phyloP scores from a whole-genome alignment of 2,329 filamentous ascomycete genomes.

The Juglanconis juglandina region DNA sequence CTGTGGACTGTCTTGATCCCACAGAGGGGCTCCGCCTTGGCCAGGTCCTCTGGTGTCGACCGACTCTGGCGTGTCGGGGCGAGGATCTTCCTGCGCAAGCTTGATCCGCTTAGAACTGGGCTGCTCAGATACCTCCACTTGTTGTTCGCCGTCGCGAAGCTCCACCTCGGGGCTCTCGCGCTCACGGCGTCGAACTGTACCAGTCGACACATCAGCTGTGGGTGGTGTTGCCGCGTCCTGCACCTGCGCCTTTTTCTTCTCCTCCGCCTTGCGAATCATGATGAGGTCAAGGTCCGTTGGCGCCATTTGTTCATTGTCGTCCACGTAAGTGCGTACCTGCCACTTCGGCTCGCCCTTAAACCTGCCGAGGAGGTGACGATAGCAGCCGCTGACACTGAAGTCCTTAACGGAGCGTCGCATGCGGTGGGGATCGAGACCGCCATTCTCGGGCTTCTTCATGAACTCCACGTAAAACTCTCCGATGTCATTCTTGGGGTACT shows the following conservation, averaged over 20 bases:
- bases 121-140: constrained; percentile 37
- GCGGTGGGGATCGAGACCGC: constrained; percentile 72
- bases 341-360: constrained; percentile 64
- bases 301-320: constrained; percentile 78
- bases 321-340: constrained; percentile 66
- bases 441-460: constrained; percentile 78
- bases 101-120: constrained; percentile 41
- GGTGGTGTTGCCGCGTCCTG: constrained; percentile 4
- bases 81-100: constrained; percentile 23
- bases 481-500: constrained; percentile 81
- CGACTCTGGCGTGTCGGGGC: constrained; percentile 15
- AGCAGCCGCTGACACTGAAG: constrained; percentile 82
- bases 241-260: constrained; percentile 19
- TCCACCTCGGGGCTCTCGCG: constrained; percentile 17
- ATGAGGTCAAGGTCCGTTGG: constrained; percentile 79
- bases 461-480: constrained; percentile 81
- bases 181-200: constrained; percentile 6
- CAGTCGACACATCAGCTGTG: background rate
- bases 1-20: background rate
- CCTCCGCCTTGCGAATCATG: constrained; percentile 36
- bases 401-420: constrained; percentile 88
- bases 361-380: constrained; percentile 76
- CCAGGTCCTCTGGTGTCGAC: background rate
- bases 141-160: constrained; percentile 35
- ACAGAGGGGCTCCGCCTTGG: background rate